Evolutionary conservation across 2,329 filamentous ascomycete genomes (phyloP), one percentile per base, ranked within the genome.

Genomic region (Diplodia sapinea): DNA sequence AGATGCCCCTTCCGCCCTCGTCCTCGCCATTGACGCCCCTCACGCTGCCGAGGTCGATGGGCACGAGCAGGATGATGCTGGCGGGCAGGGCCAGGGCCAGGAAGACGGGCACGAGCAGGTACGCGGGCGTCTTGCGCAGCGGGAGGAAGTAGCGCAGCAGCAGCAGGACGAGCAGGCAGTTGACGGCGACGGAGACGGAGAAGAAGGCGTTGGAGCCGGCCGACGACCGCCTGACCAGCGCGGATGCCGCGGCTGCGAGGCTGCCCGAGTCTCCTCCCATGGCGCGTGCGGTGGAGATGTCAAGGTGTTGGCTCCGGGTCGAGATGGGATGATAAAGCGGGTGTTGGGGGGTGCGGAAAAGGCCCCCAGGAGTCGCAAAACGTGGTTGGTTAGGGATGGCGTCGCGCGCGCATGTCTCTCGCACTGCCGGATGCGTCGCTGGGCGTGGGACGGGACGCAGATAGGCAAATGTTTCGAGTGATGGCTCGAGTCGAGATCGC

Each of bases 1-100:
- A 97, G 75, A 99, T 91, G 40, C 94, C 95, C 72, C 90, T 87
- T 17, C 87, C 85, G 17, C 87, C 85, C 69, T 87, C 88, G 78
- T 91, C 90, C 69, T 91, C 89, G 62, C 89, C 88, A 40, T 64
- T 56, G n/a, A 50, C 66, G 57, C 88, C 86, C 26, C 92, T 90
- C 75, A 88, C 94, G 7, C 94, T 97, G 1, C 94, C 94, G 71
- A 99, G 88, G 79, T 99, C 95, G 78, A 99, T 96, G 5, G 95
- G 95, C 7, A 99, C 93, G 26, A 99, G 87, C 29, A 99, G 84
- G 29, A 98, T 88, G 74, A 96, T 94, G 78, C 91, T 94, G 56
- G 93, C 92, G 12, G 95, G 96, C 6, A 99, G 87, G 75, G 92
- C 94, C 72, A 99, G 86, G n/a, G 94, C 93, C 72, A 99, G 91